Base-by-base conservation (phyloP, 2,329 filamentous ascomycete genomes). In the Furcasterigmium sp. region DNA sequence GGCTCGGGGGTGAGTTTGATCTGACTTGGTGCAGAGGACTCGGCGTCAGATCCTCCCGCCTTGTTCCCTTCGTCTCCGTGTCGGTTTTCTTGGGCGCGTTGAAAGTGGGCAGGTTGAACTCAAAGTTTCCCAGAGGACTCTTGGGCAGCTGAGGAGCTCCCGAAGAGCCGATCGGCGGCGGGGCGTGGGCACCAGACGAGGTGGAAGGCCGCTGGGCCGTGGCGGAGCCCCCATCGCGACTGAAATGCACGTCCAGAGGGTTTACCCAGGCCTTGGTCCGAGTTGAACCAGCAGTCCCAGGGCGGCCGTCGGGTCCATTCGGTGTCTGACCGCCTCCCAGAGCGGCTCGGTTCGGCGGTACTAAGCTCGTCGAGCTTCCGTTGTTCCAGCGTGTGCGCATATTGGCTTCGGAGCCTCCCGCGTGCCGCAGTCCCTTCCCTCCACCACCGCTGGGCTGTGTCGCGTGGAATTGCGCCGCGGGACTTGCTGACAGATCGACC, bases 191-290 rank as follows among this genome's bases (percentile, higher is more conserved):
- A 8, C 21, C 32, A 15, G 19, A 20, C 10, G 41, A 19, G 30
- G 44, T 20, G 9, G 39, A 35, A 4, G 39, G 39, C 30, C 52
- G 47, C n/a, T 46, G 42, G n/a, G 32, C n/a, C 8, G 39, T 14
- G 25, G 46, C 30, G 40, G 52, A 37, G 37, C 52, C 40, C 52
- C 57, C 45, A 52, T 65, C 39, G 17, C 48, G 46, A 40, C 51
- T 50, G 46, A 70, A 71, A 45, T 73, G 67, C 25, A 72, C 63
- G 11, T 75, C 68, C n/a, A 76, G 60, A 0, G 73, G 69, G 46
- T 70, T 72, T 7, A 70, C 61, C 62, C 68, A 70, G 5, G 64
- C 60, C 43, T 64, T 67, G 36, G 58, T 63, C 19, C 55, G 46
- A 8, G 13, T 61, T 5, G 61, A 58, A 4, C 46, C 55, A 5